Evolutionary conservation across 169 alveolate genomes (phyloP).

Genomic region (Plasmodium falciparum): DNA sequence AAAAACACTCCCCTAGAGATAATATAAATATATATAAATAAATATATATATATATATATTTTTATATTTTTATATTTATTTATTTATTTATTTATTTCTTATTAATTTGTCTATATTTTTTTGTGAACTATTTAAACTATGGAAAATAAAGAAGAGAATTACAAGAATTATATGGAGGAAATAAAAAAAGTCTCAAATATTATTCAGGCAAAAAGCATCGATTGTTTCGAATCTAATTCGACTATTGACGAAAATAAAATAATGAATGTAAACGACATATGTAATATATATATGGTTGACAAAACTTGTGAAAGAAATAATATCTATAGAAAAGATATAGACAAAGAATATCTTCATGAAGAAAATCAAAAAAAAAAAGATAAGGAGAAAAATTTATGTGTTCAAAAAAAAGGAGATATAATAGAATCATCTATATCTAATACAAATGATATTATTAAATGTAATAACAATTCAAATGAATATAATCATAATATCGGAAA

Average conservation of each 20-base stretch:
- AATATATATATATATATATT: constrained; percentile 6
- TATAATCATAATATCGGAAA: constrained; percentile 1
- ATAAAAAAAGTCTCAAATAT: constrained; percentile 15
- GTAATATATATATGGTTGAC: constrained; percentile 18
- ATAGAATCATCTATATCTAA: background rate
- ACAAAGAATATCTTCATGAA: background rate
- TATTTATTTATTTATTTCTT: background rate
- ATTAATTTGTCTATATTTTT: no score
- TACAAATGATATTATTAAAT: no score
- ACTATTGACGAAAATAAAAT: constrained; percentile 70
- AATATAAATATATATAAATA: background rate
- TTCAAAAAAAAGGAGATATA: background rate
- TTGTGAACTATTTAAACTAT: background rate
- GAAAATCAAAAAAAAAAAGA: background rate
- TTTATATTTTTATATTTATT: no score
- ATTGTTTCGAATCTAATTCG: constrained; percentile 54
- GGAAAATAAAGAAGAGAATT: constrained; percentile 4
- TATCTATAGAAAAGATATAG: background rate
- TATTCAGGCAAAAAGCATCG: constrained; percentile 18
- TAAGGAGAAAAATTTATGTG: no score
- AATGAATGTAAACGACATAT: constrained; percentile 35
- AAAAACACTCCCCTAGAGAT: no score
- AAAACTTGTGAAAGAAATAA: constrained; percentile 4
- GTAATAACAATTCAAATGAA: constrained; percentile 1
- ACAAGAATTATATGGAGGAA: constrained; percentile 49